Evolutionary conservation across 495 filamentous ascomycete species (phyloP), one percentile per base, ranked within the genome.

Genomic region (Xylaria cubensis): DNA sequence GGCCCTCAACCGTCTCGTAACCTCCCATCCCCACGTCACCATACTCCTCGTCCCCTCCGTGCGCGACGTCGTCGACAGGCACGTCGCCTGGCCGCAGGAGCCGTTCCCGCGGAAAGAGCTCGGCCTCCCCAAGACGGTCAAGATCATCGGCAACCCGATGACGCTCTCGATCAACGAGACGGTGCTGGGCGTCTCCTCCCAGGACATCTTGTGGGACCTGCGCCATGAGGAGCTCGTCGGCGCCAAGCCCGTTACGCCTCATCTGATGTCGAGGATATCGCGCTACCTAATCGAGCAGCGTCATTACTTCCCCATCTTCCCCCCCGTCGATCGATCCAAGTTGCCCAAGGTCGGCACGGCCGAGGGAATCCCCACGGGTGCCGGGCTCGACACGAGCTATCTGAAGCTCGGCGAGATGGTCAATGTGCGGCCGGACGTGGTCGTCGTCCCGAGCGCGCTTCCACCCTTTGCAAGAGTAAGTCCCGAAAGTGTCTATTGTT

Each of bases 1-100:
- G 3, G 88, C 90, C 0, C 82, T 97, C 8, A 86, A 90, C 74
- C 82, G 84, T 12, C 89, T 97, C 65, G 88, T 83, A 12, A 81
- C 88, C 42, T 83, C 87, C 15, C 90, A 94, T 39, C 94, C 94
- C 3, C 87, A 86, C 71, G 90, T 95, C 80, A 92, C 88, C 17
- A 91, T 99, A 70, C 86, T 97, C 44, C 83, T 98, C 3, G 84
- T 97, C 2, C 96, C 96, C 12, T 94, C 92, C 7, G 87, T 95
- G 8, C 93, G 94, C n/a, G 96, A 99, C 74, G 88, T 91, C 0
- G 81, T 95, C 72, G 91, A 86, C 82, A 91, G 90, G 62, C 94
- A 97, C 80, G 91, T 94, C 34, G 91, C 92, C 34, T 99, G 92
- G 90, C 96, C 96, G 2, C 96, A 99, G 78, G 95, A 97, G 72